Conservation (phyloP, 345 rosid genomes). For the Ceriops decandra region DNA sequence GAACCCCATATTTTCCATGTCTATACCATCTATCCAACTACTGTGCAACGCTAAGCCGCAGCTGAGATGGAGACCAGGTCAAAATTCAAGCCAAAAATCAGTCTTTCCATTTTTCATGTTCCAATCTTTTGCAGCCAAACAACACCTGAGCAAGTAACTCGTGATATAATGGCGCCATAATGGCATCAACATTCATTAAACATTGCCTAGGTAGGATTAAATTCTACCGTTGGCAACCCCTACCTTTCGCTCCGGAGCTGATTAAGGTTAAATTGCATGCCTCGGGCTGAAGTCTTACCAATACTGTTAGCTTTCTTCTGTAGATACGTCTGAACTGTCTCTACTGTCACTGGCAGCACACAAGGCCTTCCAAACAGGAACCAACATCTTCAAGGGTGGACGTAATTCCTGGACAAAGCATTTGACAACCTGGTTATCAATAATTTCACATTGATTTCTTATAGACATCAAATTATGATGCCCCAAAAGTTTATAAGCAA, state of each 20-base stretch:
- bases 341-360: slow-evolving; percentile 31
- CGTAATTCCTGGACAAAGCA: slow-evolving; percentile 48
- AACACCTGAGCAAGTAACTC: no score
- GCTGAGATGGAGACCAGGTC: no score
- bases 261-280: not conserved
- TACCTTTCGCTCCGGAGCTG: not conserved
- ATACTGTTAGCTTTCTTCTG: not conserved
- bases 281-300: not conserved
- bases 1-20: no score
- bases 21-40: no score
- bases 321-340: slow-evolving; percentile 4
- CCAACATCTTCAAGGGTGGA: slow-evolving; percentile 70
- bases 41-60: no score
- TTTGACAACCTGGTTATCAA: slow-evolving; percentile 1
- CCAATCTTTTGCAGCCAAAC: no score
- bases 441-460: not conserved
- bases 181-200: not conserved
- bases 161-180: not conserved
- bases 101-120: no score
- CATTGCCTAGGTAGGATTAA: not conserved
- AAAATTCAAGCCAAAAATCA: no score
- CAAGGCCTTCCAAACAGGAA: slow-evolving; percentile 83
- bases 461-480: not conserved
- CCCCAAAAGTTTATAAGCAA: no score
- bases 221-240: not conserved